These are phyloP conservation scores for Chaetothyriales sp. DNA, from an alignment of 2,329 filamentous ascomycete genomes.

Conservation along the genomic window DNA sequence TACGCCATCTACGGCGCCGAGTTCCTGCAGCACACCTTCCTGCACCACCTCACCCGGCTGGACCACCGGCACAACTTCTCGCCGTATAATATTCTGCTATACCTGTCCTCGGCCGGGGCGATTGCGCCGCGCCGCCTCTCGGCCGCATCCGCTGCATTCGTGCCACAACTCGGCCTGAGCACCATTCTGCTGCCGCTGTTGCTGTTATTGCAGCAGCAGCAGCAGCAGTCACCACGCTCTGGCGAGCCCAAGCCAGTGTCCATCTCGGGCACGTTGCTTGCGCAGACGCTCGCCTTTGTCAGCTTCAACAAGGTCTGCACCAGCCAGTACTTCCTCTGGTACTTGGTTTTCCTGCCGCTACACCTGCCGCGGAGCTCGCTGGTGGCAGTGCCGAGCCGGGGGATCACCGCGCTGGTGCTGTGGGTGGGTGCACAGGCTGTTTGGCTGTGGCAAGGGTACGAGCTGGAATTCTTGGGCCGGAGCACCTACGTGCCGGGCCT, in stretches of 20 bases:
- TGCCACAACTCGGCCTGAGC: slow-evolving; percentile 73
- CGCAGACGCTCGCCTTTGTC: slow-evolving; percentile 89
- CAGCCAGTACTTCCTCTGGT: slow-evolving; percentile 99
- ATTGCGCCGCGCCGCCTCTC: slow-evolving; percentile 16
- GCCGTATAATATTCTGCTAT: slow-evolving; percentile 82
- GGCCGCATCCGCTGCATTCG: slow-evolving; percentile 56
- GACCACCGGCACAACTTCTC: slow-evolving; percentile 99
- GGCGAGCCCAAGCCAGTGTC: slow-evolving; percentile 2
- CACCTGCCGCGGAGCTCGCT: slow-evolving; percentile 66
- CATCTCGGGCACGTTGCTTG: slow-evolving; percentile 65
- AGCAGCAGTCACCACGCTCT: too few species aligned
- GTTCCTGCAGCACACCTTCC: slow-evolving; percentile 78
- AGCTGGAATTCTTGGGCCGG: slow-evolving; percentile 61
- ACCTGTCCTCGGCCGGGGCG: slow-evolving; percentile 57
- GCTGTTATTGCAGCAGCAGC: too few species aligned
- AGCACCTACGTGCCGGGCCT: slow-evolving; percentile 78
- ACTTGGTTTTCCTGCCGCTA: slow-evolving; percentile 81
- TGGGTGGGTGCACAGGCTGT: slow-evolving; percentile 54
- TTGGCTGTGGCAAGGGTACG: slow-evolving; percentile 62
- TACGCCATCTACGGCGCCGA: slow-evolving; percentile 60
- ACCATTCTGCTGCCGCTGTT: slow-evolving; percentile 56
- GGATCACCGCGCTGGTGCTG: slow-evolving; percentile 47
- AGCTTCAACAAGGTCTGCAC: slow-evolving; percentile 99
- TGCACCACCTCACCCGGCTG: slow-evolving; percentile 82
- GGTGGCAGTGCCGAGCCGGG: slow-evolving; percentile 43